Evolutionary conservation across 148 eudicot species (phyloP).

Genomic region (Vaccinium macrocarpon): DNA sequence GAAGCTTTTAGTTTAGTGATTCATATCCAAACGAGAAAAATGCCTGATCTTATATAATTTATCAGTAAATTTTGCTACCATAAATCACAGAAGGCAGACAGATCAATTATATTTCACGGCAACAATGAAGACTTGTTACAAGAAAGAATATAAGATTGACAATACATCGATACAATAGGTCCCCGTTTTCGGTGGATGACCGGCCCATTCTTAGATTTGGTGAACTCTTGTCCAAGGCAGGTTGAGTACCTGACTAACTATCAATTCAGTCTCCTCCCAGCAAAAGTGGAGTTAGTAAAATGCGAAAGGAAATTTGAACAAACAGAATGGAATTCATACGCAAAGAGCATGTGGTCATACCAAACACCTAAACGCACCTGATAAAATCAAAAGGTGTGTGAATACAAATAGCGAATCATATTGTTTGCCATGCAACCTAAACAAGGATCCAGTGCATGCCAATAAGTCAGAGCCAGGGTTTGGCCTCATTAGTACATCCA

Average conservation of each 20-base stretch:
- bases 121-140: not conserved
- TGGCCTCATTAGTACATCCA: too few relatives aligned
- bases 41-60: not conserved
- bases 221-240: not conserved
- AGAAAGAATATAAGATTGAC: too few relatives aligned
- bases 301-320: not conserved
- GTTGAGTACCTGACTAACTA: constrained; percentile 3
- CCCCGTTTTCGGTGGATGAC: too few relatives aligned
- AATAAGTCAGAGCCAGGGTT: not conserved
- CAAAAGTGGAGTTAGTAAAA: not conserved
- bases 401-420: not conserved
- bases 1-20: too few relatives aligned
- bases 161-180: too few relatives aligned
- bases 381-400: not conserved
- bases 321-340: not conserved
- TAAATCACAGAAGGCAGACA: not conserved
- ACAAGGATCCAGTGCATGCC: constrained; percentile 7
- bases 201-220: too few relatives aligned
- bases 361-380: not conserved
- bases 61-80: not conserved
- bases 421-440: not conserved
- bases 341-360: not conserved
- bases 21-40: too few relatives aligned
- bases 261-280: not conserved
- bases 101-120: constrained; percentile 2